A percentile compares a stretch with the other conserved stretches of the same genome.
Conservation (phyloP, 2,329 filamentous ascomycete genomes). For the Colletotrichum tamarilloi region DNA sequence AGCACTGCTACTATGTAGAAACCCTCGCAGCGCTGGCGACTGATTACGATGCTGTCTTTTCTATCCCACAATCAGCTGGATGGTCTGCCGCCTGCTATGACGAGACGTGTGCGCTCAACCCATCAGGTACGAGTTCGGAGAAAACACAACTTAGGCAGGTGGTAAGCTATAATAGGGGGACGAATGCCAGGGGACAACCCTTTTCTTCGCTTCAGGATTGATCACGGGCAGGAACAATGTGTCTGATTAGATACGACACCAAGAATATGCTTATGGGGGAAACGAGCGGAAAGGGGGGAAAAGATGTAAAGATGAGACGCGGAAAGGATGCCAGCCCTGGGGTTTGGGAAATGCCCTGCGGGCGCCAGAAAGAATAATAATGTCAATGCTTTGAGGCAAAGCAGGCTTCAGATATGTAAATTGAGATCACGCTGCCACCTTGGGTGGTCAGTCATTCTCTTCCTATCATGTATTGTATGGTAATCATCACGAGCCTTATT, state of each 20-base stretch:
- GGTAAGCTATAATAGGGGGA: background rate
- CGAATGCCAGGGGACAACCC: background rate
- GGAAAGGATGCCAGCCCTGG: background rate
- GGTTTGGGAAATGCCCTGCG: slow-evolving; percentile 5
- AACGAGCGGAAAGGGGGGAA: slow-evolving; percentile 6
- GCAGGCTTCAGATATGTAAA: slow-evolving; percentile 68
- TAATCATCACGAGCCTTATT: slow-evolving; percentile 71
- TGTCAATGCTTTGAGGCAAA: slow-evolving; percentile 22
- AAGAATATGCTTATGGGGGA: background rate
- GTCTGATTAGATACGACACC: too few relatives aligned
- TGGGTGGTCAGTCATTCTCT: slow-evolving; percentile 71
- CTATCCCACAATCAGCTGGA: background rate
- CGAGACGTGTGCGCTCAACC: background rate
- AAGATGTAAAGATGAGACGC: slow-evolving; percentile 32
- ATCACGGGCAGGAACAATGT: background rate
- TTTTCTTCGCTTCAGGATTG: background rate
- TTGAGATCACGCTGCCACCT: slow-evolving; percentile 69
- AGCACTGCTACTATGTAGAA: background rate
- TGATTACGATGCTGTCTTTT: background rate
- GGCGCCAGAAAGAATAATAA: background rate
- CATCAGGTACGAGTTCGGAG: background rate
- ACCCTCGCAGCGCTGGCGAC: background rate
- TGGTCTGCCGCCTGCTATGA: background rate
- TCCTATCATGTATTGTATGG: slow-evolving; percentile 71
- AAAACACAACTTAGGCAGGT: background rate